phyloP scores from a whole-genome alignment of 176 grass and related monocot genomes.

The Metroxylon sagu region DNA sequence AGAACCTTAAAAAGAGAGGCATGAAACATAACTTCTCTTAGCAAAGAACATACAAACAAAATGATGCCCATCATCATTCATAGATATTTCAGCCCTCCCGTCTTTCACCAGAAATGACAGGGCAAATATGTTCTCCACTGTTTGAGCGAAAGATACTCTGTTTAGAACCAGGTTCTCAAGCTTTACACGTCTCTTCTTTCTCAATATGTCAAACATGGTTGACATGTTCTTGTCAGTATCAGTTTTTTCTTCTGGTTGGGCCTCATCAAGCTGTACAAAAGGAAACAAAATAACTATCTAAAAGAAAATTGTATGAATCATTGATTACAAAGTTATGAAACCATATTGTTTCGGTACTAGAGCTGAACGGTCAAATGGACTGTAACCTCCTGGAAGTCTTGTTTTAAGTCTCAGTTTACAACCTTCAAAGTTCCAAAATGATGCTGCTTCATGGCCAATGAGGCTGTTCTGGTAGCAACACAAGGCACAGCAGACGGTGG shows the following conservation, averaged over 20 bases:
- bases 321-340: too few relatives aligned
- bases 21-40: neutral
- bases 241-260: constrained; percentile 21
- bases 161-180: constrained; percentile 34
- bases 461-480: too few relatives aligned
- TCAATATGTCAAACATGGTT: constrained; percentile 28
- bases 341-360: too few relatives aligned
- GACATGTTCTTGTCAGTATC: constrained; percentile 24
- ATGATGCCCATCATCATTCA: constrained; percentile 22
- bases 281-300: too few relatives aligned
- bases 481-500: too few relatives aligned
- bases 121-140: constrained; percentile 40
- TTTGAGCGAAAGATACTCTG: constrained; percentile 27
- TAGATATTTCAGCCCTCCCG: constrained; percentile 22
- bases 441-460: too few relatives aligned
- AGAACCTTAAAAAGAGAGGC: too few relatives aligned
- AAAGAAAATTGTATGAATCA: too few relatives aligned
- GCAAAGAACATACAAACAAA: constrained; percentile 27
- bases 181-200: constrained; percentile 13
- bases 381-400: too few relatives aligned
- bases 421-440: too few relatives aligned
- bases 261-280: constrained; percentile 25
- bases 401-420: too few relatives aligned
- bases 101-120: constrained; percentile 46
- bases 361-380: too few relatives aligned